Base-by-base conservation (phyloP, 2,329 filamentous ascomycete genomes). In the Neophaeococcomyces mojaviensis region DNA sequence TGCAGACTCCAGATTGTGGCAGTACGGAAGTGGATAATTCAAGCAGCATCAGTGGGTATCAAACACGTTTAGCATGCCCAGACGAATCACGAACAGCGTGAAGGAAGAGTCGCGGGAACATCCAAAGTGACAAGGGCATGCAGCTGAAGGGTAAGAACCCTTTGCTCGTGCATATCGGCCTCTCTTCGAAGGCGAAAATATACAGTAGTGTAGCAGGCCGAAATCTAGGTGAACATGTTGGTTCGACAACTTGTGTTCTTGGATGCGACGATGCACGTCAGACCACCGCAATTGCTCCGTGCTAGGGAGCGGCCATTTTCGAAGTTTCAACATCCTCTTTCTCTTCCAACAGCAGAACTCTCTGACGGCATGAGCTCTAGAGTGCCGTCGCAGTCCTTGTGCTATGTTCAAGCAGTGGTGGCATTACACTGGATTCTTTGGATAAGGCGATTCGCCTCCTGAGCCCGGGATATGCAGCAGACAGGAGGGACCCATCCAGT, bases 1-100 rank as follows among this genome's bases (percentile, higher is more conserved):
- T 42, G 26, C 31, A 28, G 41, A 34, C 20, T 35, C 33, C 41
- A 44, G 18, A 39, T 32, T 44, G 41, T 44, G 41, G 41, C 41
- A 44, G 41, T 44, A 44, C 41, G 41, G 33, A 34, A 44, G 41
- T 44, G 41, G 41, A 19, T 44, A 44, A 28, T 24, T 19, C 41
- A 28, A 30, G 22, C 33, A 28, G 10, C 24, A 28, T 10, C 24
- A 10, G 41, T 44, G 41, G 41, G 30, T 37, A 36, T 44, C 22
- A 10, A 44, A 35, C 18, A 28, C 41, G 33, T 26, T 37, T 30
- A 28, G 22, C 20, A 37, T 37, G 22, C 41, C 30, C 20, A 44
- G 15, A 44, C 41, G 32, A 44, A 44, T 44, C 32, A 37, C 33
- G 41, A 37, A 18, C 41, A 16, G 16, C 13, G 18, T 16, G 32